Percentiles rank a stretch among this genome's conserved stretches.
phyloP scores from a whole-genome alignment of 164 flowering plant species.

The Cinnamomum chago region DNA sequence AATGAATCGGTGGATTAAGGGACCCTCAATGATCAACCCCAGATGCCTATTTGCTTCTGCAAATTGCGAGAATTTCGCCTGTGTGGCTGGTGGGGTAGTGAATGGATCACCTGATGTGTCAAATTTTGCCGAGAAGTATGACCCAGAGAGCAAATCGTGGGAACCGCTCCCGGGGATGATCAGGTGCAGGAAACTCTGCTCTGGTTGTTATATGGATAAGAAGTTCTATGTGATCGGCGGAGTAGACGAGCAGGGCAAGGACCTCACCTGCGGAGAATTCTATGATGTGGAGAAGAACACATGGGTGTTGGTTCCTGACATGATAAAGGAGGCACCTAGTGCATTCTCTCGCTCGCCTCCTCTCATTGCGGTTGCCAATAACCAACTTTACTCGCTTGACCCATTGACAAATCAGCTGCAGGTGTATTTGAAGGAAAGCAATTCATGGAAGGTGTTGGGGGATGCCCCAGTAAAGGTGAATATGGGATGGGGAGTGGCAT shows the following conservation, averaged over 20 bases:
- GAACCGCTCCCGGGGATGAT: constrained; percentile 54
- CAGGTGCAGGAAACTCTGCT: constrained; percentile 41
- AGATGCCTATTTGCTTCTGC: constrained; percentile 83
- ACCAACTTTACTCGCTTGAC: constrained; percentile 68
- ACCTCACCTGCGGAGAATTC: constrained; percentile 61
- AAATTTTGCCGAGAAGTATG: constrained; percentile 57
- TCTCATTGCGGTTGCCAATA: constrained; percentile 67
- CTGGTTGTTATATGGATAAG: constrained; percentile 71
- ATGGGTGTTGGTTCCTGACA: constrained; percentile 65
- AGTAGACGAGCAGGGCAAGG: constrained; percentile 20
- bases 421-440: constrained; percentile 52
- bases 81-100: constrained; percentile 73
- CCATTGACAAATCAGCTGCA: constrained; percentile 57
- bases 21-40: constrained; percentile 64
- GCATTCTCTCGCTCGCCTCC: constrained; percentile 59
- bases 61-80: constrained; percentile 48
- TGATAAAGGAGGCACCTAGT: constrained; percentile 42
- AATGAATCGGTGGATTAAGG: constrained; percentile 49
- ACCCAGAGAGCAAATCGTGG: constrained; percentile 52
- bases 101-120: constrained; percentile 25
- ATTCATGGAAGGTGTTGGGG: constrained; percentile 66
- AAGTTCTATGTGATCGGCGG: constrained; percentile 83
- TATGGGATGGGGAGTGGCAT: constrained; percentile 89
- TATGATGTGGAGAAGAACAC: constrained; percentile 38
- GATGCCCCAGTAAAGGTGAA: constrained; percentile 60